Base-by-base conservation (phyloP, 148 eudicot species). In the Vaccinium darrowii region DNA sequence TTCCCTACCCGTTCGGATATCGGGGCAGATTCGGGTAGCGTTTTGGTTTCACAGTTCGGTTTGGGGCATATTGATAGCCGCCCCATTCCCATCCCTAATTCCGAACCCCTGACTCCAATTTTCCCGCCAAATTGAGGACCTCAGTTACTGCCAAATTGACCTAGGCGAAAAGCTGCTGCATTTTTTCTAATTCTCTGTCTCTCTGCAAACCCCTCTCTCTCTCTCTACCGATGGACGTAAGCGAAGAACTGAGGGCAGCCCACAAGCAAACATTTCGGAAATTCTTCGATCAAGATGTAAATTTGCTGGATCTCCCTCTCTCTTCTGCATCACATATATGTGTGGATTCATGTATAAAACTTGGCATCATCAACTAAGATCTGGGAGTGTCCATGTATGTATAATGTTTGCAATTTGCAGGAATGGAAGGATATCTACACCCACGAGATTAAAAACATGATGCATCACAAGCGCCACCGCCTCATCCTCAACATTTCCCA, bases 241-340 rank as follows among this genome's bases (percentile, higher is more conserved):
- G 98, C 88, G 93, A 93, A 67, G 98, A 95, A 83, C 88, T 90
- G 12, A 87, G 90, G 83, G 93, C 95, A 15, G 92, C 95, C 36
- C 98, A 95, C 93, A 94, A 90, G 91, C 94, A 94, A 57, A 90
- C 94, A 1, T 95, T 95, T 86, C 93, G 92, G 81, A 95, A 94
- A 65, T 95, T 95, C 90, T 87, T 95, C 50, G 94, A 95, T 36
- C 94, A 91, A 89, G 94, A 92, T 82, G 98, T 94, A 94, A 82
- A 23, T 62, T 14, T 43, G 36, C 36, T 33, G 36, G 36, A 33
- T 33, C 2, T 33, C 3, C 36, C 36, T 33, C 36, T 33, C 36
- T 33, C 36, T 1, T 33, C 3, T 33, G 36, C 36, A 2, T 33
- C 36, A 33, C 36, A 33, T 33, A 33, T 33, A 33, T 33, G 36